Evolutionary conservation across 306 rosid genomes (phyloP).

Genomic region (Rubus idaeus): DNA sequence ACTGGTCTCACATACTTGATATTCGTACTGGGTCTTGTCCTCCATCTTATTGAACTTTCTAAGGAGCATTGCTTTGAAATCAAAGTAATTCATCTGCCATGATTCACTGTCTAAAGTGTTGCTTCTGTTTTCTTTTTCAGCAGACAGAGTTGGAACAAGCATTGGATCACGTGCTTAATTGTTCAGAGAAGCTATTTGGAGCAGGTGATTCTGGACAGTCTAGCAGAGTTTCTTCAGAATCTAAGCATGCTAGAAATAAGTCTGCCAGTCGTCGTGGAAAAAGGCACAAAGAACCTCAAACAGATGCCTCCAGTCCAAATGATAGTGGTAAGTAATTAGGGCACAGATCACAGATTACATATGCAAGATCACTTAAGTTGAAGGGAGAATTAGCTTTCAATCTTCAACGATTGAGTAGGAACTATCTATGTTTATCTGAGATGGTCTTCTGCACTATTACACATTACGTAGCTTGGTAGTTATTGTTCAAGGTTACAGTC

Average conservation of each 20-base stretch:
- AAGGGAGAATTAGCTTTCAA: not conserved
- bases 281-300: conserved; percentile 37
- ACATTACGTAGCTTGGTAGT: not conserved
- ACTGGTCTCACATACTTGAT: not conserved
- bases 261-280: conserved; percentile 19
- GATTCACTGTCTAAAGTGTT: not conserved
- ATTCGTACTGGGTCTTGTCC: not conserved
- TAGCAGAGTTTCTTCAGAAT: conserved; percentile 24
- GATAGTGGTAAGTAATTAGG: conserved; percentile 43
- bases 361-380: not conserved
- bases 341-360: not conserved
- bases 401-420: not conserved
- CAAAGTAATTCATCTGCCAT: not conserved
- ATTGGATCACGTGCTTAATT: conserved; percentile 56
- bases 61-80: not conserved
- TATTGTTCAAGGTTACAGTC: too few species aligned
- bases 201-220: conserved; percentile 35
- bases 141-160: conserved; percentile 58
- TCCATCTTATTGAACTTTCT: not conserved
- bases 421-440: not conserved
- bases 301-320: conserved; percentile 31
- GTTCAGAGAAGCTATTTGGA: conserved; percentile 56
- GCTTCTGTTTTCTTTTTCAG: conserved; percentile 13
- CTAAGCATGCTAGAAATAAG: conserved; percentile 36
- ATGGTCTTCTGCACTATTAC: not conserved